These are phyloP conservation scores for Sicyos baderoa DNA, from an alignment of 306 rosid species.

Conservation along the genomic window DNA sequence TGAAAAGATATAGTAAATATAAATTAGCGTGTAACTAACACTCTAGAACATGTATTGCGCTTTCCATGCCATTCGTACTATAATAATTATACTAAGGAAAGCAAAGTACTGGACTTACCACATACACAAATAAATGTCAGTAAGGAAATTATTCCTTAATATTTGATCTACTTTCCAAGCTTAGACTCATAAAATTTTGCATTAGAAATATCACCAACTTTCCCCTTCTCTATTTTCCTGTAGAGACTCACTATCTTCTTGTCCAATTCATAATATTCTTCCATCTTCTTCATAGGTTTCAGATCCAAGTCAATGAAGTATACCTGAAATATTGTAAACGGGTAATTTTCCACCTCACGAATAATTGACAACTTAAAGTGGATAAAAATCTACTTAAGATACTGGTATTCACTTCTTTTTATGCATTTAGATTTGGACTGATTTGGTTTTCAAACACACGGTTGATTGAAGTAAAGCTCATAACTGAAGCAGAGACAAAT, in stretches of 20 bases:
- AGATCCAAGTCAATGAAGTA: slow-evolving; percentile 81
- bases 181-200: slow-evolving; percentile 24
- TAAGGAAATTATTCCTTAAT: slow-evolving; percentile 27
- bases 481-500: neutral
- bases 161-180: slow-evolving; percentile 23
- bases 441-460: neutral
- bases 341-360: slow-evolving; percentile 12
- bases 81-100: neutral
- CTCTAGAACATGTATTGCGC: neutral
- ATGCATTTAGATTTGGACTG: neutral
- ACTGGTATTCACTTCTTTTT: neutral
- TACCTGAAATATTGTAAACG: slow-evolving; percentile 40
- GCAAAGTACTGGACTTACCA: slow-evolving; percentile 23
- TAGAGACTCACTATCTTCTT: slow-evolving; percentile 75
- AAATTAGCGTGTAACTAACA: neutral
- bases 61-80: neutral
- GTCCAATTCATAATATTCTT: slow-evolving; percentile 75
- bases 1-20: neutral
- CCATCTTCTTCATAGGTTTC: slow-evolving; percentile 75
- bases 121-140: slow-evolving; percentile 23
- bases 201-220: slow-evolving; percentile 33
- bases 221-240: slow-evolving; percentile 41
- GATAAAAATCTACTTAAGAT: neutral
- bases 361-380: slow-evolving; percentile 13
- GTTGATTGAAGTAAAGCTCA: slow-evolving; percentile 6